These are phyloP conservation scores for Gentiana macrophylla DNA, from an alignment of 257 asterid genomes.

Conservation along the genomic window DNA sequence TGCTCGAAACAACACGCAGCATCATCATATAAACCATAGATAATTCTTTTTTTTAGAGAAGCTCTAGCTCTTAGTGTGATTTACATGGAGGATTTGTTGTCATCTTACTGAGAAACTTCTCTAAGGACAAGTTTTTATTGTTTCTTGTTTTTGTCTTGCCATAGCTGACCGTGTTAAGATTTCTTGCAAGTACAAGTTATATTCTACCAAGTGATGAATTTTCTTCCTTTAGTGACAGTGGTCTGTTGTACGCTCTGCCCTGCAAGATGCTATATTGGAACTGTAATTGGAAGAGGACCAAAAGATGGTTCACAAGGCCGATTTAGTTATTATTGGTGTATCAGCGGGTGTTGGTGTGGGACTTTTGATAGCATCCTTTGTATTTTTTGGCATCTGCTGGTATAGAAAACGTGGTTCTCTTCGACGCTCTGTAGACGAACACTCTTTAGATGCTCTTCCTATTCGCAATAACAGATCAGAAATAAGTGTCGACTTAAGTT, in stretches of 20 bases:
- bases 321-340: constrained; percentile 72
- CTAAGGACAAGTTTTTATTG: too few relatives aligned
- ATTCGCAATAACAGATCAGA: constrained; percentile 68
- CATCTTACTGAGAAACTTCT: too few relatives aligned
- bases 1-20: too few relatives aligned
- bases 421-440: constrained; percentile 36
- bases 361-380: constrained; percentile 53
- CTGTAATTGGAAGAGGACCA: constrained; percentile 25
- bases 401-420: constrained; percentile 43
- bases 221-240: constrained; percentile 9
- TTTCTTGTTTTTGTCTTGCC: too few relatives aligned
- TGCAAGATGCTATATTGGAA: constrained; percentile 47
- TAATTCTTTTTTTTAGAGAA: too few relatives aligned
- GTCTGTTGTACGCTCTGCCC: constrained; percentile 9
- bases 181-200: too few relatives aligned
- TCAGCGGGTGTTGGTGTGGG: constrained; percentile 76
- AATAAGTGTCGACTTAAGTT: constrained; percentile 56
- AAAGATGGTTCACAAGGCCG: constrained; percentile 59
- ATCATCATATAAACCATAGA: too few relatives aligned
- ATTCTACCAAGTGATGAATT: neutral
- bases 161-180: too few relatives aligned
- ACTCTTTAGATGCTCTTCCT: constrained; percentile 53
- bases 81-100: too few relatives aligned
- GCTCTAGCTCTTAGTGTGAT: too few relatives aligned
- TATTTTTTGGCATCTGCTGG: constrained; percentile 56